Conservation (phyloP, 768 basidiomycete genomes). For the Auricularia heimuer region DNA sequence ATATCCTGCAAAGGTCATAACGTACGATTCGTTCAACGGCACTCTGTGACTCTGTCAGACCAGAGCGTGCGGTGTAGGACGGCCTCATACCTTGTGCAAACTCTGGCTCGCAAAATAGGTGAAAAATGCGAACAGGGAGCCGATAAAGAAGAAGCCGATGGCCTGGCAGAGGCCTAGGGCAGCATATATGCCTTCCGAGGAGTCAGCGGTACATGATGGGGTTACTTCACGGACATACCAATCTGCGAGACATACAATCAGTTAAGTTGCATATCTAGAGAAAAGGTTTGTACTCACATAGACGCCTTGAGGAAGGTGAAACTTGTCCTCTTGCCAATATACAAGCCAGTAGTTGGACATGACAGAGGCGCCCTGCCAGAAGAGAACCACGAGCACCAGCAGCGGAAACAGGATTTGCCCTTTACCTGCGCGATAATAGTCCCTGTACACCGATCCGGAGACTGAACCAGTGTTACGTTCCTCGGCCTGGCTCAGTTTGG, state of each 20-base stretch:
- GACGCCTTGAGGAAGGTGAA: conserved; percentile 40
- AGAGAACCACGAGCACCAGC: conserved; percentile 45
- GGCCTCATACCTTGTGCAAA: conserved; percentile 36
- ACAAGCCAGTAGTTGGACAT: conserved; percentile 77
- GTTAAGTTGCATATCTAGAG: too few relatives aligned
- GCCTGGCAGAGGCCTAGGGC: conserved; percentile 64
- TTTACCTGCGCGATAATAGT: conserved; percentile 62
- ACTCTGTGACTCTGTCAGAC: not conserved
- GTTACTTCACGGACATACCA: conserved; percentile 28
- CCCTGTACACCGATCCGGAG: conserved; percentile 29
- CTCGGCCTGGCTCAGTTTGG: conserved; percentile 70
- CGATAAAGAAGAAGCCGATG: conserved; percentile 56
- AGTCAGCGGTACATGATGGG: too few relatives aligned
- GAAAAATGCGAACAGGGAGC: conserved; percentile 50
- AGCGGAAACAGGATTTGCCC: conserved; percentile 57
- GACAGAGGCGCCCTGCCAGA: conserved; percentile 62
- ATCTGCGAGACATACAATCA: conserved; percentile 36
- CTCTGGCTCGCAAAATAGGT: conserved; percentile 69
- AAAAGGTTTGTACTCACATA: conserved; percentile 41
- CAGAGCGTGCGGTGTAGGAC: not conserved
- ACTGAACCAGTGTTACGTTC: conserved; percentile 75
- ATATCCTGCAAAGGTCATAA: conserved; percentile 25
- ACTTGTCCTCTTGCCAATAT: conserved; percentile 70
- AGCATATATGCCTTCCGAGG: conserved; percentile 42
- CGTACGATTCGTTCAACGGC: conserved; percentile 50